Evolutionary conservation across 129 eudicot genomes (phyloP).

Genomic region (Saposhnikovia divaricata): DNA sequence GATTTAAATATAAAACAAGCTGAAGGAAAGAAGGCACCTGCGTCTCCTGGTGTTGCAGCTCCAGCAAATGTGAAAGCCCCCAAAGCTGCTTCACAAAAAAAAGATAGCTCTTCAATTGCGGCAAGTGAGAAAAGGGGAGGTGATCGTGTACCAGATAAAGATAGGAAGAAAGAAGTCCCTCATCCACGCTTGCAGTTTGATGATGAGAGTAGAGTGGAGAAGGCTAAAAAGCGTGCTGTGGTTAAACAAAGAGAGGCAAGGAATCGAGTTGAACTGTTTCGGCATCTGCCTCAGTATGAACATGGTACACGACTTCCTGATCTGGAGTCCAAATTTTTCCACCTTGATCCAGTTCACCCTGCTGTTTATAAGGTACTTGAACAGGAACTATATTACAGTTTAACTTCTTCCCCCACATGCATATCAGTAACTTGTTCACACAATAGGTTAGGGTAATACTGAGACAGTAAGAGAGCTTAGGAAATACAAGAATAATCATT

Average conservation of each 20-base stretch:
- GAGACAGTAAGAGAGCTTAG: not conserved
- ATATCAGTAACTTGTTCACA: not conserved
- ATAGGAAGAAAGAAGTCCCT: conserved; percentile 90
- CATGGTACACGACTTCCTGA: conserved; percentile 93
- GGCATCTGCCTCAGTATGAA: conserved; percentile 96
- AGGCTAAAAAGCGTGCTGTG: conserved; percentile 91
- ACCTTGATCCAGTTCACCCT: conserved; percentile 79
- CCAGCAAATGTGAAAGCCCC: conserved; percentile 38
- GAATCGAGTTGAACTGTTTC: conserved; percentile 82
- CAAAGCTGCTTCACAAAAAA: conserved; percentile 50
- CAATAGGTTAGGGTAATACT: not conserved
- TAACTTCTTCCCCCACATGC: not conserved
- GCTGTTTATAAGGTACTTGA: conserved; percentile 73
- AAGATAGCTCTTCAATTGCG: conserved; percentile 49
- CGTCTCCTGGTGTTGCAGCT: conserved; percentile 31
- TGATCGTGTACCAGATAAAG: conserved; percentile 68
- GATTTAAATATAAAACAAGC: conserved; percentile 21
- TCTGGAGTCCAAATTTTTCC: conserved; percentile 73
- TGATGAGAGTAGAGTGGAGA: conserved; percentile 82
- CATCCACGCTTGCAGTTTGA: conserved; percentile 99
- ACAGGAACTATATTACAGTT: conserved; percentile 1
- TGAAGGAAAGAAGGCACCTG: conserved; percentile 44
- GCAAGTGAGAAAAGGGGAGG: conserved; percentile 61
- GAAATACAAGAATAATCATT: not conserved
- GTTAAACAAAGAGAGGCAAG: conserved; percentile 88